Base-by-base conservation (phyloP, 768 basidiomycete genomes). In the Sporobolomyces roseus region DNA sequence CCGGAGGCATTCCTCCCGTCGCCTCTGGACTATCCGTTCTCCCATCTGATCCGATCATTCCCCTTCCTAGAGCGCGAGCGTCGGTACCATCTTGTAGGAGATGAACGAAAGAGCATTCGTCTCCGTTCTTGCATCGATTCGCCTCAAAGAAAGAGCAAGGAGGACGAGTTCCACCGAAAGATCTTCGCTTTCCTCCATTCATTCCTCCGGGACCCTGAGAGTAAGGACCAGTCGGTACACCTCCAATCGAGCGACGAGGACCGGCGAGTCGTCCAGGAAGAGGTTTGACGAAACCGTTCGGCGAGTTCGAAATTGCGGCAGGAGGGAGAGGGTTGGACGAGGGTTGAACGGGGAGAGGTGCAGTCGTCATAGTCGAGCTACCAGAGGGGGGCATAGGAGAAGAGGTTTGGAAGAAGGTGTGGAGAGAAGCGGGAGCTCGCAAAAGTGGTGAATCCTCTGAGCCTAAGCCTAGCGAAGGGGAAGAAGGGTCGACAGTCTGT, bases 141-240 rank as follows among this genome's bases (percentile, higher is more conserved):
- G 65, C 68, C 49, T 68, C 67, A 64, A 74, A 74, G 68, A 70
- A 74, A 25, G 70, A 70, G 49, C 74, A 74, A 9, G 74, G 74
- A 36, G 70, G 67, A 32, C 68, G 64, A 19, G 61, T 38, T 17
- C 55, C 59, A 9, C 52, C 51, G 54, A 51, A 38, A 29, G 48
- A 49, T 3, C 65, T 41, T 41, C 54, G 62, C 27, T 56, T 56
- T n/a, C 30, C 61, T 38, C 51, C 61, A 29, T 17, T 29, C 23
- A 14, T 51, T 21, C 4, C 58, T 19, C 30, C 45, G 41, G 45
- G 5, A 17, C 58, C 58, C 12, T 21, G 43, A 23, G 21, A 33
- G 43, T 5, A 43, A 23, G 23, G 16, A 27, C 30, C 27, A 32
- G 19, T 9, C 2, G 58, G 16, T 6, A 46, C 5, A 3, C 58